A percentile compares a stretch with the other conserved stretches of the same genome.
phyloP scores from a whole-genome alignment of 352 stramenopile species.

The Thalassiosira allenii region DNA sequence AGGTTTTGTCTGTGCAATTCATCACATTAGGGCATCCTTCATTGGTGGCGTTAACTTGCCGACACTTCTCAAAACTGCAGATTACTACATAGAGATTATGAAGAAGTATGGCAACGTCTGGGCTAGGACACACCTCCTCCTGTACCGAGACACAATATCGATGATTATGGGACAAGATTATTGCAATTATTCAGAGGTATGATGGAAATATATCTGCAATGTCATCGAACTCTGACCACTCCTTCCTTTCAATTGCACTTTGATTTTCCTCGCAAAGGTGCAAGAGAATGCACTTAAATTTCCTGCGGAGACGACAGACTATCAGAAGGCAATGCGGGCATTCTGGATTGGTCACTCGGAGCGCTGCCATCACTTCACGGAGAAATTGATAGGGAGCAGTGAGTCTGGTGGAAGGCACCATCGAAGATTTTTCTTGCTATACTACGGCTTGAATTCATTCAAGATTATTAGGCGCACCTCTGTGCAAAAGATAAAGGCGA shows the following conservation, averaged over 20 bases:
- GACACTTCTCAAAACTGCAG: not conserved
- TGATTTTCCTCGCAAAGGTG: no score
- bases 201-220: no score
- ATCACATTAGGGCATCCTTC: constrained; percentile 7
- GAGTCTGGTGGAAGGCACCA: no score
- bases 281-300: no score
- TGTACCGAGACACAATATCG: constrained; percentile 9
- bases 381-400: constrained; percentile 11
- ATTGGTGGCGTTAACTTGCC: constrained; percentile 3
- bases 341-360: constrained; percentile 37
- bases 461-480: constrained; percentile 13
- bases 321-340: constrained; percentile 19
- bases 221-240: no score
- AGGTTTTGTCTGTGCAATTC: constrained; percentile 1
- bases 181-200: no score
- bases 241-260: no score
- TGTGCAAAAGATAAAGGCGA: constrained; percentile 3
- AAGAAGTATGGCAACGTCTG: not conserved
- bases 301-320: no score
- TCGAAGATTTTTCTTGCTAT: no score
- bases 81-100: constrained; percentile 8
- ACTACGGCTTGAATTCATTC: constrained; percentile 39
- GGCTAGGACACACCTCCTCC: constrained; percentile 5
- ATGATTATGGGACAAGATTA: constrained; percentile 5
- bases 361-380: constrained; percentile 28